Evolutionary conservation across 2,329 filamentous ascomycete genomes (phyloP), one percentile per base, ranked within the genome.

Genomic region (Volutella citrinella): DNA sequence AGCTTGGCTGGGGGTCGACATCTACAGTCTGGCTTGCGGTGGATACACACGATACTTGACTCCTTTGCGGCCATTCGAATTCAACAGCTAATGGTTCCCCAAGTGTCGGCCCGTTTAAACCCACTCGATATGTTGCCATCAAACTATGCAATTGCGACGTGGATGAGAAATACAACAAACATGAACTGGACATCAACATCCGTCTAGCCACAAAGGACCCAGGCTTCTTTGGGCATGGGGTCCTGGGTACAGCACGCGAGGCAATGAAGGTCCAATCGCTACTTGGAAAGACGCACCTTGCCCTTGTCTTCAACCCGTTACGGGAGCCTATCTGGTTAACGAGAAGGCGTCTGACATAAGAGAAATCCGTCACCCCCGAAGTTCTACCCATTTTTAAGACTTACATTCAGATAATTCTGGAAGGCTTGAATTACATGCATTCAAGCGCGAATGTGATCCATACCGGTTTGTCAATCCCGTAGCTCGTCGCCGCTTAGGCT

Each of bases 371-470:
- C 11, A 47, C 35, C 10, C 24, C 26, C 22, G 27, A 21, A 13
- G 24, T 26, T 4, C 29, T 51, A 5, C 40, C 44, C 2, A 48
- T 70, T 12, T 45, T 70, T 10, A 63, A 59, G 40, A 41, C 42
- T 15, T 55, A 58, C 22, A 51, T 72, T 18, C 36, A 36, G 11
- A 46, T 43, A 18, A 40, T 55, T 10, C 61, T 70, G 15, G 56
- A 57, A 22, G 66, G 64, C 13, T 56, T 70, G 5, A 63, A 70
- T 28, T 57, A 49, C 19, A 43, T 70, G 23, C 66, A 70, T 42
- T 57, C 54, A 5, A 60, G 68, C 43, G 63, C 59, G 49, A 60
- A 62, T 21, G 46, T 72, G 36, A 56, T 68, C 15, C 68, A 72
- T 45, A 70, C 63, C 30, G 64, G 64, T 66, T 55, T 20, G 43